A percentile compares a stretch with the other conserved stretches of the same genome.
phyloP scores from a whole-genome alignment of 116 monocot species.

The Trichopus zeylanicus region DNA sequence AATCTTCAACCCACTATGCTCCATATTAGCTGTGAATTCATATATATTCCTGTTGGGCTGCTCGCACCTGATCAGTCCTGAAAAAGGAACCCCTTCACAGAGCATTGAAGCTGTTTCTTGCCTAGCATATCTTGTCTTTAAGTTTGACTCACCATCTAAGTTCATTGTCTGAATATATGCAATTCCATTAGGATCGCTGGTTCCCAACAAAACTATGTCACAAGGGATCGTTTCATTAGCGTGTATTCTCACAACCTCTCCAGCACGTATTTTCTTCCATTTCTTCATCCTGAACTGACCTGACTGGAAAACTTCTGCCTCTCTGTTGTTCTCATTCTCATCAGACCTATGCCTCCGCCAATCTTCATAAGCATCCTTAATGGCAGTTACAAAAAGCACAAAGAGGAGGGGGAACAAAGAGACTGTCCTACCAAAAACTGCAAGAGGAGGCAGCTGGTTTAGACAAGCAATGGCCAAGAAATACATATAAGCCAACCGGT shows the following conservation, averaged over 20 bases:
- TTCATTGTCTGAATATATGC: conserved; percentile 98
- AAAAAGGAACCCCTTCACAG: conserved; percentile 34
- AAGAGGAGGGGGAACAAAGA: conserved; percentile 93
- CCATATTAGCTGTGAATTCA: conserved; percentile 87
- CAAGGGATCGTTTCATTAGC: conserved; percentile 82
- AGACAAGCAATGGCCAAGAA: conserved; percentile 92
- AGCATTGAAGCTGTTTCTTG: conserved; percentile 67
- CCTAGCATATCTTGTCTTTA: conserved; percentile 93
- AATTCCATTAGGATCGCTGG: conserved; percentile 85
- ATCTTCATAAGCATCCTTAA: conserved; percentile 98
- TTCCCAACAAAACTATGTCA: conserved; percentile 83
- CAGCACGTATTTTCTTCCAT: conserved; percentile 79
- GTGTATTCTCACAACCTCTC: conserved; percentile 83
- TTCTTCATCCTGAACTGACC: conserved; percentile 60
- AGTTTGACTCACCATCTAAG: conserved; percentile 91
- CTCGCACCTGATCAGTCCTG: conserved; percentile 78
- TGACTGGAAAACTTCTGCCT: conserved; percentile 63
- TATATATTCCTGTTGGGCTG: conserved; percentile 89
- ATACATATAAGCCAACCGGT: conserved; percentile 82
- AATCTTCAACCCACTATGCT: conserved; percentile 59
- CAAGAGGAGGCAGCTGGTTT: conserved; percentile 94
- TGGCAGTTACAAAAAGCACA: conserved; percentile 92
- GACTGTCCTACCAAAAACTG: conserved; percentile 94
- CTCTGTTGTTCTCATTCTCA: conserved; percentile 80
- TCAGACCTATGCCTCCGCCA: conserved; percentile 93